These are phyloP conservation scores for Linanthus parryae DNA, from an alignment of 148 eudicot genomes.

Conservation along the genomic window DNA sequence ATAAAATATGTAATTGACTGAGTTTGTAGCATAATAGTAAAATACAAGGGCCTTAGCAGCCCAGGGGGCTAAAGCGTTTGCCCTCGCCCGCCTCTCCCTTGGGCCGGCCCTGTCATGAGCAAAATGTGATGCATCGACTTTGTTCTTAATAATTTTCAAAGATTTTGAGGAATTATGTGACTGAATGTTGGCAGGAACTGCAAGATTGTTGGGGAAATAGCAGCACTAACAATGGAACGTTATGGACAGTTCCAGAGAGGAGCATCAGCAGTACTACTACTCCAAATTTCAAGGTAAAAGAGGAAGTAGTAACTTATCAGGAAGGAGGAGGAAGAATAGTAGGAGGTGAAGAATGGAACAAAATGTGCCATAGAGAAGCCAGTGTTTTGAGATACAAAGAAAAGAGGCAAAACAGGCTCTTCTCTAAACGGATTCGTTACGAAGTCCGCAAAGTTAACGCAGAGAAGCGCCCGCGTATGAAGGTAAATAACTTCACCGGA, in stretches of 20 bases:
- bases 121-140: no score
- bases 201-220: slow-evolving; percentile 20
- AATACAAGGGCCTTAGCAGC: no score
- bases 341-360: slow-evolving; percentile 13
- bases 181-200: slow-evolving; percentile 11
- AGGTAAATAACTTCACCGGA: slow-evolving; percentile 24
- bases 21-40: no score
- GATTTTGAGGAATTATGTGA: no score
- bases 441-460: slow-evolving; percentile 74
- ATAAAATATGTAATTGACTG: no score
- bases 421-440: slow-evolving; percentile 56
- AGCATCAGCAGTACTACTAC: no score
- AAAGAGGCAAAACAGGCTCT: slow-evolving; percentile 68
- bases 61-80: no score
- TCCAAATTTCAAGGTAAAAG: no score
- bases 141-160: no score
- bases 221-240: slow-evolving; percentile 15
- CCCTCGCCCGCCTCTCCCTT: no score
- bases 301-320: slow-evolving; percentile 1
- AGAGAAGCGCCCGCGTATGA: slow-evolving; percentile 69
- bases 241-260: slow-evolving; percentile 38
- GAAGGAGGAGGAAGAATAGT: slow-evolving; percentile 6
- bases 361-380: slow-evolving; percentile 39
- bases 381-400: slow-evolving; percentile 72
- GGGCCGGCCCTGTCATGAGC: no score